Base-by-base conservation (phyloP, 139 green algal genomes). In the Chlamydomonas asymmetrica region DNA sequence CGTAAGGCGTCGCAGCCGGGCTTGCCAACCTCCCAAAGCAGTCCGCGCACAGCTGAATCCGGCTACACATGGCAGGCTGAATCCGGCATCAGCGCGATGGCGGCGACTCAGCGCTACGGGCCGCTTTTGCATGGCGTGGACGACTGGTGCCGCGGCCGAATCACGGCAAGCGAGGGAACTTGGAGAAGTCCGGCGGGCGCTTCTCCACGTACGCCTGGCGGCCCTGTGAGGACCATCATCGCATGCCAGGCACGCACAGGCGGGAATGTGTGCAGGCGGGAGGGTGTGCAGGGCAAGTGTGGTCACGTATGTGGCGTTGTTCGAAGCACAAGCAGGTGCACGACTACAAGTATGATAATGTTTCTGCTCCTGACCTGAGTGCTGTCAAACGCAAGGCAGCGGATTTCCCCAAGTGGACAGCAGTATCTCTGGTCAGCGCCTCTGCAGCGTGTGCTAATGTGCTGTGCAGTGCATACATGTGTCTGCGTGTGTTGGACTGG, bases 151-250 rank as follows among this genome's bases (percentile, higher is more conserved):
- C n/a, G n/a, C n/a, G n/a, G n/a, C n/a, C n/a, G n/a, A n/a, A n/a
- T 68, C 57, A 97, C 1, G 95, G 95, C 49, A 96, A 81, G 5
- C 95, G 80, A 43, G 79, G 85, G 82, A 99, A 99, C 67, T 90
- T 90, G 34, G 74, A 88, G 64, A 98, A 99, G 88, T 99, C 88
- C 4, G 96, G 96, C 2, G 76, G 32, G 22, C 96, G 85, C 79
- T 93, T 94, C 31, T 98, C 88, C 66, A 97, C 25, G 80, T 94
- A 99, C 1, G 96, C 91, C 18, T 88, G 34, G 0, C 91, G 80
- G 0, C 96, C 96, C 87, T 92, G 83, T 38, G 82, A 9, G 5
- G 10, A 41, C 4, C 29, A 66, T n/a, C n/a, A n/a, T 25, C 16
- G 5, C 40, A 2, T 45, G 20, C 39, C 10, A 64, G 18, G 56